phyloP scores from a whole-genome alignment of 805 yeast genomes.

The Wickerhamomyces xylosicus region DNA sequence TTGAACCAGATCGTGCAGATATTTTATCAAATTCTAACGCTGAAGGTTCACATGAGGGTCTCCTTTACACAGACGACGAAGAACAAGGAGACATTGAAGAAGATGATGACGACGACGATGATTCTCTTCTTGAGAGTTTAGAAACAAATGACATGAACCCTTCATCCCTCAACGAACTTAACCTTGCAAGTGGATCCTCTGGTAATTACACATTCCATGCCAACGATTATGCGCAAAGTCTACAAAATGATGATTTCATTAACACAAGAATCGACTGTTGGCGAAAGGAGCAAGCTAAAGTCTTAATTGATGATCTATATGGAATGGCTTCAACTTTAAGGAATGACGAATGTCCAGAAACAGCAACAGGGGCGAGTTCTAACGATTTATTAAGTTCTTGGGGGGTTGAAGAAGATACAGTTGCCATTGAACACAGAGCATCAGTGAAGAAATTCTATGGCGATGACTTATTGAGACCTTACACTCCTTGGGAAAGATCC shows the following conservation, averaged over 20 bases:
- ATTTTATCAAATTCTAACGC: not conserved
- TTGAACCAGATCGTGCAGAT: conserved; percentile 11
- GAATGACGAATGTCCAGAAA: not conserved
- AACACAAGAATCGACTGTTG: conserved; percentile 18
- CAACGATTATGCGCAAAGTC: conserved; percentile 5
- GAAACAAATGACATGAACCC: conserved; percentile 5
- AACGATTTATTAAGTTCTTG: conserved; percentile 22
- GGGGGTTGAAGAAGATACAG: conserved; percentile 22
- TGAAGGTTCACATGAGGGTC: conserved; percentile 4
- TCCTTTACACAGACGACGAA: conserved; percentile 10
- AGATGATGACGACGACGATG: conserved; percentile 18
- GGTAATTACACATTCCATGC: not conserved
- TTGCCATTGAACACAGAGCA: not conserved
- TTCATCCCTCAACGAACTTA: not conserved
- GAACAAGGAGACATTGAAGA: conserved; percentile 3
- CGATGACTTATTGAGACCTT: conserved; percentile 15
- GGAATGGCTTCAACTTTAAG: conserved; percentile 7
- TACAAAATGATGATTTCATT: conserved; percentile 13
- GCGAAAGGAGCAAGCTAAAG: conserved; percentile 19
- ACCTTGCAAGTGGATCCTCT: not conserved
- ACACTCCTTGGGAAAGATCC: conserved; percentile 14
- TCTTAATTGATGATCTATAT: conserved; percentile 13
- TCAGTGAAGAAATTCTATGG: conserved; percentile 17
- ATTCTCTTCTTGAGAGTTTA: conserved; percentile 18
- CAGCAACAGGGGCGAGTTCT: conserved; percentile 2